Base-by-base conservation (phyloP, 306 rosid species). In the Ziziphus jujuba region DNA sequence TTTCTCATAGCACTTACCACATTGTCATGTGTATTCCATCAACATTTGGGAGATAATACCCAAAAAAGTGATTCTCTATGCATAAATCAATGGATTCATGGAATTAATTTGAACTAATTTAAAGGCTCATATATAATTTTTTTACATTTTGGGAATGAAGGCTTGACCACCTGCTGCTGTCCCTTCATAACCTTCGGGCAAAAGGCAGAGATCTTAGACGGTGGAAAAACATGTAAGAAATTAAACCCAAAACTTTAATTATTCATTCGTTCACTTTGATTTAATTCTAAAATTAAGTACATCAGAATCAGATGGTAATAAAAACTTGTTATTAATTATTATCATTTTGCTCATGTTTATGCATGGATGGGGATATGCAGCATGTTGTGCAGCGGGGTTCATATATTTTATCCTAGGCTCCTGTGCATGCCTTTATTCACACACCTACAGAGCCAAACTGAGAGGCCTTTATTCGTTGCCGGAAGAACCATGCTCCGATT, bases 121-220 rank as follows among this genome's bases (percentile, higher is more conserved):
- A 6, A 5, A 35, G n/a, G n/a, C n/a, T n/a, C n/a, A n/a, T n/a
- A 35, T 48, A 13, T 13, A 13, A 13, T 13, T 48, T 13, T 8
- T 48, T 14, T 48, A n/a, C 15, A 2, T 9, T 48, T 3, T 16
- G 53, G 53, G 28, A 59, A 3, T 54, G 40, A 35, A 67, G 72
- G 72, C 53, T 12, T 40, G 22, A 22, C 13, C 2, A 54, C 72
- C 6, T 67, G 72, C n/a, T 67, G 72, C 62, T 67, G 72, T 43
- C 72, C 72, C 51, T 67, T n/a, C 21, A 17, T 67, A 67, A 36
- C 72, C 52, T 67, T 67, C 17, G 72, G 72, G 11, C 36, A 56
- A 54, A 67, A 54, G 24, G 72, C 62, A 22, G 61, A 67, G 53
- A 23, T 67, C 62, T 53, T 67, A 22, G 72, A 67, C 0, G 55